phyloP scores from a whole-genome alignment of 192 early-diverging fungal species.

The Nowakowskiella sp. region DNA sequence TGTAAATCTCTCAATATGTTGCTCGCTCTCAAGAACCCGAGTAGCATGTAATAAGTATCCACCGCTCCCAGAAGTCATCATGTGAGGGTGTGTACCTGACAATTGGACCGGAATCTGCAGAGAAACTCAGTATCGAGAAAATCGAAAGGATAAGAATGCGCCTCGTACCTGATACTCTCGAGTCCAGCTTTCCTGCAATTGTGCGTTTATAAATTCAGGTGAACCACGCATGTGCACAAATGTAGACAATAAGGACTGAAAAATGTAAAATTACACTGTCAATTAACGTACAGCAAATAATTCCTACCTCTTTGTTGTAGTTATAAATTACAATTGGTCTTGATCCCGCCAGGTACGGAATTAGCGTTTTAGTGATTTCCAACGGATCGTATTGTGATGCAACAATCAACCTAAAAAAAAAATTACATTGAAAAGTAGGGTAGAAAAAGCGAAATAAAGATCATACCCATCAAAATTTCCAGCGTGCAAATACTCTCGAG shows the following conservation, averaged over 20 bases:
- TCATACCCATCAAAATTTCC: slow-evolving; percentile 61
- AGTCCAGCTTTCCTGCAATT: slow-evolving; percentile 86
- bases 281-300: background rate
- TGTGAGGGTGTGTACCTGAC: slow-evolving; percentile 41
- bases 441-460: background rate
- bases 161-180: slow-evolving; percentile 58
- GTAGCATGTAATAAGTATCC: slow-evolving; percentile 33
- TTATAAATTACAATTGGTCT: slow-evolving; percentile 76
- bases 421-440: background rate
- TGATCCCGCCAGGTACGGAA: slow-evolving; percentile 71
- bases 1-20: too few species aligned
- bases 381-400: slow-evolving; percentile 69
- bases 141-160: background rate
- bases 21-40: background rate
- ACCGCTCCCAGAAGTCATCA: slow-evolving; percentile 37
- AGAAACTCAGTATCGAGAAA: slow-evolving; percentile 1
- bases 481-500: slow-evolving; percentile 42
- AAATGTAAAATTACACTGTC: background rate
- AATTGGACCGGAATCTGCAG: slow-evolving; percentile 23
- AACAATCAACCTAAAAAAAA: slow-evolving; percentile 55
- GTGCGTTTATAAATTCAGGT: slow-evolving; percentile 65
- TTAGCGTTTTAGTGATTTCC: slow-evolving; percentile 63
- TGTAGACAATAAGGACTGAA: slow-evolving; percentile 18
- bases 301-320: slow-evolving; percentile 39
- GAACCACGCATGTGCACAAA: slow-evolving; percentile 53